Base-by-base conservation (phyloP, 2,329 filamentous ascomycete species). In the Cytospora chrysosperma region DNA sequence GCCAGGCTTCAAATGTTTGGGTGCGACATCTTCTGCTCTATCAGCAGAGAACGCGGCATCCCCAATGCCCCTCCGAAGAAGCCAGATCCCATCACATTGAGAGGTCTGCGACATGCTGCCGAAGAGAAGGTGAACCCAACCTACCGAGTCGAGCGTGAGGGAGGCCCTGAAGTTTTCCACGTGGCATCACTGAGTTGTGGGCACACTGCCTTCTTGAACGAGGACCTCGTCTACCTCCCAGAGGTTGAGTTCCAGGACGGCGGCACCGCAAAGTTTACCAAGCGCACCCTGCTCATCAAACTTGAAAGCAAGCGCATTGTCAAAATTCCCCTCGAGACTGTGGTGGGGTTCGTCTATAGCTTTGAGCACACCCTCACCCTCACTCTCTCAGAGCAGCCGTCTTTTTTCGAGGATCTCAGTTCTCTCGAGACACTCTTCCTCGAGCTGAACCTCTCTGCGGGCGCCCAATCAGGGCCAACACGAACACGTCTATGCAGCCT, bases 301-400 rank as follows among this genome's bases (percentile, higher is more conserved):
- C 70, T 80, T 2, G 24, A 27, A 0, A 57, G 61, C 5, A 67
- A 67, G 0, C 65, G 67, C 0, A 65, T 76, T 4, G 73, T 86
- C 37, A 79, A 84, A 56, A 79, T 87, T 17, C 75, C 80, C 0
- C 80, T 82, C 43, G 75, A 77, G 24, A 81, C 75, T 1, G 79
- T 85, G 34, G 67, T 81, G 30, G 79, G 83, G 56, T 69, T 81
- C 10, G 72, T 84, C 2, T 68, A 77, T 72, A 71, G 72, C 34
- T 37, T 69, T 24, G 56, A 75, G 66, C 61, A 74, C 65, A 74
- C 76, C 0, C 69, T 86, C 19, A 82, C 80, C 0, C 68, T 88
- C 3, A 82, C 84, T 0, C 78, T 88, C 1, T 64, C 50, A 10
- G 75, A 70, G 24, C 78, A 82, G 32, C 77, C 83, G 1, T 81